These are phyloP conservation scores for Neurospora sp. DNA, from an alignment of 495 filamentous ascomycete genomes.

Conservation along the genomic window DNA sequence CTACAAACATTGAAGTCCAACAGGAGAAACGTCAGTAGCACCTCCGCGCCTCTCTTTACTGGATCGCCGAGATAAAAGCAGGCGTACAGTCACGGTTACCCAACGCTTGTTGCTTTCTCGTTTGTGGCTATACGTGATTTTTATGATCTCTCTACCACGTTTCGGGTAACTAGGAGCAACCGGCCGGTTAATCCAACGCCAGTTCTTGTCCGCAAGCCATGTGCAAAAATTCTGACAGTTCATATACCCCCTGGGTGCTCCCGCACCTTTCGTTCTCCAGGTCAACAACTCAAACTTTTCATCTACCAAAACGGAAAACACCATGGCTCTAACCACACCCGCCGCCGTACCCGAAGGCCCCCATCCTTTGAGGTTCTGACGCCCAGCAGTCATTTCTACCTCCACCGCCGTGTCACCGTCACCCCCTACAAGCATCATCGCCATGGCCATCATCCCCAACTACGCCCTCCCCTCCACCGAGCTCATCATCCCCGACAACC, in stretches of 20 bases:
- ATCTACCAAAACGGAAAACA: background rate
- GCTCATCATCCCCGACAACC: background rate
- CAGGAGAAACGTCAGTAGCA: background rate
- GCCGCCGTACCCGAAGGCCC: background rate
- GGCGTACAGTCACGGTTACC: background rate
- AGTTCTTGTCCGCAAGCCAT: background rate
- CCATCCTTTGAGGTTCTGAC: background rate
- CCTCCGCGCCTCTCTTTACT: background rate
- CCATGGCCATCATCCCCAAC: background rate
- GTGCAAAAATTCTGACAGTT: background rate
- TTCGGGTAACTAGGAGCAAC: background rate
- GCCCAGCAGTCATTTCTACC: background rate
- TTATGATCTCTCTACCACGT: background rate
- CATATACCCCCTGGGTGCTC: background rate
- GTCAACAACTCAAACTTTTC: background rate
- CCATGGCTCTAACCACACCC: background rate
- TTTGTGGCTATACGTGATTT: background rate
- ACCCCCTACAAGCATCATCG: background rate
- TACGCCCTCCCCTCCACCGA: background rate
- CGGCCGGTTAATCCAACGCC: background rate
- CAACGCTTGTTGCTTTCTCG: background rate
- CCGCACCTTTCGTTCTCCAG: background rate
- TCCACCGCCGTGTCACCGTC: background rate
- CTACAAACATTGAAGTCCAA: background rate
- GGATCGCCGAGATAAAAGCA: background rate